Evolutionary conservation across 345 rosid genomes (phyloP).

Genomic region (Rhodamnia argentea): DNA sequence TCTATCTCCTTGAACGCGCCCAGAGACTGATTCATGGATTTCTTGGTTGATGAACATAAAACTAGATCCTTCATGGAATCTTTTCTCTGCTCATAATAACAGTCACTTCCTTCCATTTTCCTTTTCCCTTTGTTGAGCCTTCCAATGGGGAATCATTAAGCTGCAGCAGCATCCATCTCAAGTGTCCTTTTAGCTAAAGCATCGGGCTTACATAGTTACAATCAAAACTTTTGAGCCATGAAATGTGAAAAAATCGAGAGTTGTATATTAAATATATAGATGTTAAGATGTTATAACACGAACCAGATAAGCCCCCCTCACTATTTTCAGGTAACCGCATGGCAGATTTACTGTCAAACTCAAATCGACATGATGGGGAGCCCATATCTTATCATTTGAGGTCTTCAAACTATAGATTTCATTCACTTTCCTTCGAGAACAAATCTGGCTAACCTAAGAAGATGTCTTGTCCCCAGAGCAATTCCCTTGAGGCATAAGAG

Average conservation of each 20-base stretch:
- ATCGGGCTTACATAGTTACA: background rate
- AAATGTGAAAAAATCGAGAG: background rate
- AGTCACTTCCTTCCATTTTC: background rate
- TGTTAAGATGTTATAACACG: background rate
- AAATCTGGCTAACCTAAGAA: background rate
- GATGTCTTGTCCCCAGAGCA: background rate
- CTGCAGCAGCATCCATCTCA: background rate
- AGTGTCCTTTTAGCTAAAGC: background rate
- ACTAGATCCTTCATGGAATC: no score
- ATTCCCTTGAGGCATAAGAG: background rate
- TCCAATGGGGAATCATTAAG: background rate
- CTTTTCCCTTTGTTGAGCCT: background rate
- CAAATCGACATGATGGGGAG: background rate
- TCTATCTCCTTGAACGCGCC: background rate
- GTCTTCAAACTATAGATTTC: background rate
- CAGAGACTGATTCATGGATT: background rate
- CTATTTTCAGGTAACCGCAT: background rate
- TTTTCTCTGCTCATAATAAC: background rate
- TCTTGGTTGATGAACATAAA: background rate
- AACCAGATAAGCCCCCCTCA: no score
- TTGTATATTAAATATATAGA: background rate
- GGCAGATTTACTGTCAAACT: background rate
- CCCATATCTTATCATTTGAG: background rate
- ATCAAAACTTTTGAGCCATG: background rate
- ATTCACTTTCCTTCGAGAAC: background rate